Evolutionary conservation across 108 stramenopile species (phyloP), one percentile per base, ranked within the genome.

Genomic region (Conticribra guillardii): DNA sequence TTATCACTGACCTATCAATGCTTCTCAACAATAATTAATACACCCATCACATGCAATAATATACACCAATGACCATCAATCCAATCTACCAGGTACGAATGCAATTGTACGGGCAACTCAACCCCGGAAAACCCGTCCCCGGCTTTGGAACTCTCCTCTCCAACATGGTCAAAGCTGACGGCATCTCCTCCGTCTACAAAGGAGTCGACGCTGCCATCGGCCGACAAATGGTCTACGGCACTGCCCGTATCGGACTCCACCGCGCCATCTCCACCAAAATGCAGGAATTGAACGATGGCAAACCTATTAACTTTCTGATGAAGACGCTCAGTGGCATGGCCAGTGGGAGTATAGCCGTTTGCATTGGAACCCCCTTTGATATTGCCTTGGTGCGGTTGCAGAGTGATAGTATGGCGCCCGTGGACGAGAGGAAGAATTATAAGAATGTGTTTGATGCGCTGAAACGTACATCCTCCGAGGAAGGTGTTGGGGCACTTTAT

Each of bases 171-270:
- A 84, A 81, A 44, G 63, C 64, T 15, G 97, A 97, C 22, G 98
- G 97, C 8, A 33, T 95, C 41, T 9, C 67, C 22, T 76, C 84
- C 54, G 62, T 97, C 24, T 98, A 98, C 79, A 93, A 92, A 51
- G 96, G 98, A 21, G 88, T 99, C 34, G 95, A 96, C 55, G 99
- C 99, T 27, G 89, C 98, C 51, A 84, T 99, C 62, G 97, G 97
- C 57, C 88, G 99, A 46, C 99, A 99, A 73, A 76, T 98, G 60
- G 96, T 98, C 26, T 99, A 99, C 76, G 99, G 99, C 22, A 99
- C 99, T 3, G 99, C 99, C 2, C 95, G 99, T 49, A 98, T 99
- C 68, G 99, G 99, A 33, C 76, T 99, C 73, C 98, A 99, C 74
- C 85, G 97, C 19, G 89, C 91, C 67, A 95, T 99, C 70, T 89